Evolutionary conservation across 805 yeast genomes (phyloP), one percentile per base, ranked within the genome.

Genomic region (Wickerhamiella qilinensis): DNA sequence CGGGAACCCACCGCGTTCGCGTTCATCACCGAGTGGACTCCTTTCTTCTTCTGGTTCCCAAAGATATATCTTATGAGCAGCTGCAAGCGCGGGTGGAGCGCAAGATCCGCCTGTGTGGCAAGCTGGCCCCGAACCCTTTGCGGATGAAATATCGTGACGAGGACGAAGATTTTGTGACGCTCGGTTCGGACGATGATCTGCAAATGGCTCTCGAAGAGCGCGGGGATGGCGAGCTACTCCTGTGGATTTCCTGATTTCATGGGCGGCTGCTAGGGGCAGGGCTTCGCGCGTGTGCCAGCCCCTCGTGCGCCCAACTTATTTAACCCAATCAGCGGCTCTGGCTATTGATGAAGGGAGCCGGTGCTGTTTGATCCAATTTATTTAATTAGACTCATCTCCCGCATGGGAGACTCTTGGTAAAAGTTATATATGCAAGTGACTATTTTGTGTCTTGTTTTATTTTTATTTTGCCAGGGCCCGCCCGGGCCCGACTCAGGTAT

Each of bases 171-270:
- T 78, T 72, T 54, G 93, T 91, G 32, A 75, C 80, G 35, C 73
- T 88, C 58, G 80, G 76, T 47, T 73, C 84, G 24, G 79, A 78
- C 44, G 96, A 88, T 38, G 97, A 88, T 55, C 80, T 94, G 82
- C 60, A 57, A 21, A 73, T 86, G 54, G 96, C 94, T 2, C 68
- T 77, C 40, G 95, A 83, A 33, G 33, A 38, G 17, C 19, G 33
- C 18, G 22, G 34, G 61, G 36, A 34, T 12, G 27, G 12, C 25
- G 42, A 39, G 25, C 35, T 32, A 15, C n/a, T 20, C 4, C 17
- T 32, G n/a, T 32, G 35, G 35, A 19, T 32, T 8, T 8, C 25
- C 8, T 32, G 30, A 46, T 20, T 37, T 43, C 14, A 45, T 47
- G 24, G 41, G 38, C n/a, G n/a, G n/a, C n/a, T n/a, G n/a, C n/a